phyloP scores from a whole-genome alignment of 805 yeast species.

The Sugiyamaella lignohabitans region DNA sequence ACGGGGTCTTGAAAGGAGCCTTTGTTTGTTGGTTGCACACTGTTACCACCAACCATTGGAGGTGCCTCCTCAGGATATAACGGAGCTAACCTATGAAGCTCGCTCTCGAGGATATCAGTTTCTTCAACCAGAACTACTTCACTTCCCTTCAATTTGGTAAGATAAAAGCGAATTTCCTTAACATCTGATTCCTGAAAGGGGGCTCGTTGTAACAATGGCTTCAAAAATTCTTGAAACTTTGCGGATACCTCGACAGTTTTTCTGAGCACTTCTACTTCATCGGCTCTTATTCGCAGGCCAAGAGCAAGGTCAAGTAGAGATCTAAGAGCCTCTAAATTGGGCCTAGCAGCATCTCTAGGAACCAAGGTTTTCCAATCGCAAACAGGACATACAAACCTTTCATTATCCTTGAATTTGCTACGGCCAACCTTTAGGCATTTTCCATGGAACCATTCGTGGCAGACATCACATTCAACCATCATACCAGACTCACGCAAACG shows the following conservation, averaged over 20 bases:
- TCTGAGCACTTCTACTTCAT: slow-evolving; percentile 28
- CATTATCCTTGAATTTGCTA: slow-evolving; percentile 28
- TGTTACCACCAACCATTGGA: background rate
- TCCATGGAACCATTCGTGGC: slow-evolving; percentile 88
- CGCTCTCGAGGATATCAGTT: slow-evolving; percentile 26
- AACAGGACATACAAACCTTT: slow-evolving; percentile 47
- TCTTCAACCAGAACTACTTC: slow-evolving; percentile 34
- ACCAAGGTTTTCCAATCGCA: slow-evolving; percentile 39
- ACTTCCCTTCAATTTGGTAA: slow-evolving; percentile 46
- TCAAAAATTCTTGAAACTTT: slow-evolving; percentile 42
- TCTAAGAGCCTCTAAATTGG: slow-evolving; percentile 32
- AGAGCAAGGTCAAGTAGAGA: slow-evolving; percentile 28
- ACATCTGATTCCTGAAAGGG: slow-evolving; percentile 22
- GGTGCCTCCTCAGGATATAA: slow-evolving; percentile 1
- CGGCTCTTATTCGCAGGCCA: slow-evolving; percentile 31
- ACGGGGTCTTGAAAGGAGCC: no score
- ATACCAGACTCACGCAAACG: slow-evolving; percentile 69
- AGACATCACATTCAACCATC: slow-evolving; percentile 82
- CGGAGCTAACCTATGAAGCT: slow-evolving; percentile 23
- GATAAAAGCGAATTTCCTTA: slow-evolving; percentile 35
- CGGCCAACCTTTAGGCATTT: slow-evolving; percentile 53
- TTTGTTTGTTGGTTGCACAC: no score
- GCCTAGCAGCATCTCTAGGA: slow-evolving; percentile 32
- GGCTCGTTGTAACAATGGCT: slow-evolving; percentile 17
- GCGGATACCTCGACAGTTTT: slow-evolving; percentile 26